These are phyloP conservation scores for Yamadazyma sp. DNA, from an alignment of 1,139 yeast genomes.

Conservation along the genomic window DNA sequence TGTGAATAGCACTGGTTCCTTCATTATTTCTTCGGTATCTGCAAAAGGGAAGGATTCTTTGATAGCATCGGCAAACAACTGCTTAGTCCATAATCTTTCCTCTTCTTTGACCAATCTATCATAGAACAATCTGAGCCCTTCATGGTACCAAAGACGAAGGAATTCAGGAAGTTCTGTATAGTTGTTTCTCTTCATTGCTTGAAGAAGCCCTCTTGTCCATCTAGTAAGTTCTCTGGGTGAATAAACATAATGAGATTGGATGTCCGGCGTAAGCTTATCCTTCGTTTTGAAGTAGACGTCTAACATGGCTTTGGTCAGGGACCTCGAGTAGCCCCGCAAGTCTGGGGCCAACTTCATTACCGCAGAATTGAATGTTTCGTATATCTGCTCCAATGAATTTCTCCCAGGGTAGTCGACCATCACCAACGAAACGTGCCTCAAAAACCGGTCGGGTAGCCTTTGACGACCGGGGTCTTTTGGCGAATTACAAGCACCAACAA, in stretches of 20 bases:
- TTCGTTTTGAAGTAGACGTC: constrained; percentile 54
- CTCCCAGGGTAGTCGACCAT: constrained; percentile 80
- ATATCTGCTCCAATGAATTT: constrained; percentile 67
- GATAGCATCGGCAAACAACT: constrained; percentile 40
- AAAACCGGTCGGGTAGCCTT: constrained; percentile 57
- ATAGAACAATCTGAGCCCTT: constrained; percentile 71
- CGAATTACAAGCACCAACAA: constrained; percentile 96
- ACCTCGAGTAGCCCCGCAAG: constrained; percentile 51
- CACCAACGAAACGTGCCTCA: constrained; percentile 66
- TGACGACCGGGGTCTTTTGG: constrained; percentile 79
- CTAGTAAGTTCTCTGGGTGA: constrained; percentile 92
- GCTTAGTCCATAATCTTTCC: constrained; percentile 56
- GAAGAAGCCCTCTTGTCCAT: constrained; percentile 78
- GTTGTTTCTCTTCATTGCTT: constrained; percentile 43
- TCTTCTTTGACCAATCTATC: constrained; percentile 59
- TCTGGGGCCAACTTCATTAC: constrained; percentile 64
- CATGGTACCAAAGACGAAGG: constrained; percentile 77
- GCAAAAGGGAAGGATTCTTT: constrained; percentile 46
- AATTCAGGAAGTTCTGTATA: constrained; percentile 41
- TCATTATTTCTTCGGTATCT: constrained; percentile 34
- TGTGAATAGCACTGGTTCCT: constrained; percentile 61
- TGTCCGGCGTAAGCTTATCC: constrained; percentile 30
- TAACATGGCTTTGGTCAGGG: constrained; percentile 67
- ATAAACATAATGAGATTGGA: constrained; percentile 64
- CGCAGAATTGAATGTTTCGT: constrained; percentile 57